Evolutionary conservation across 2,329 filamentous ascomycete species (phyloP), one percentile per base, ranked within the genome.

Genomic region (Exserohilum turcica): DNA sequence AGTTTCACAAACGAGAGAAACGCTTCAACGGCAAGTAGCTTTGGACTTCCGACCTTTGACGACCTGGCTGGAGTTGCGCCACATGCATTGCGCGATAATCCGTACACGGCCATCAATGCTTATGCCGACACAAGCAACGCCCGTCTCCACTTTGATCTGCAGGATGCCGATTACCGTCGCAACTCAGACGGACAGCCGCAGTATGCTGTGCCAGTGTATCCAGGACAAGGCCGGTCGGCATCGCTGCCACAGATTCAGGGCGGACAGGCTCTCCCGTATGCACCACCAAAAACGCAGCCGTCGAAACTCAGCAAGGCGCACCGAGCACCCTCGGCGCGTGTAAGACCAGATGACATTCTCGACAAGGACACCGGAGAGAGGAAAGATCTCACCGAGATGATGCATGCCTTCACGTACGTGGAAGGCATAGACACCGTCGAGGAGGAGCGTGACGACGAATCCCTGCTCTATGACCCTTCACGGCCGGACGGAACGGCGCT

Each of bases 331-430:
- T 47, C 54, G 12, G 54, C 56, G 18, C 38, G 52, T n/a, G 21
- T 46, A 32, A 57, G 52, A 16, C 29, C 51, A 37, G 63, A 66
- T 40, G 64, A 67, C 15, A 40, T 66, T 21, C 63, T 71, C 18
- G 67, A 71, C 19, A 68, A 69, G 43, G 64, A 71, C 28, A 71
- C 67, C 3, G 67, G 67, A 38, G 67, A 71, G 52, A 58, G 66
- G 24, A 68, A 68, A 42, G 67, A 71, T 15, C 33, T 71, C 13
- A 71, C 67, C 13, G 67, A 71, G 13, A 71, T 71, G 67, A 67
- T 71, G 64, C 67, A 71, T 43, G 67, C 67, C 12, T 71, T 71
- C 37, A 65, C 61, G 0, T 71, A 65, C 21, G 57, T 59, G 18
- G 67, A 71, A 18, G 59, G 51, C 6, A 47, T 59, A 2, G 67